Conservation (phyloP, 164 flowering plant species). For the Magnolia sinica region DNA sequence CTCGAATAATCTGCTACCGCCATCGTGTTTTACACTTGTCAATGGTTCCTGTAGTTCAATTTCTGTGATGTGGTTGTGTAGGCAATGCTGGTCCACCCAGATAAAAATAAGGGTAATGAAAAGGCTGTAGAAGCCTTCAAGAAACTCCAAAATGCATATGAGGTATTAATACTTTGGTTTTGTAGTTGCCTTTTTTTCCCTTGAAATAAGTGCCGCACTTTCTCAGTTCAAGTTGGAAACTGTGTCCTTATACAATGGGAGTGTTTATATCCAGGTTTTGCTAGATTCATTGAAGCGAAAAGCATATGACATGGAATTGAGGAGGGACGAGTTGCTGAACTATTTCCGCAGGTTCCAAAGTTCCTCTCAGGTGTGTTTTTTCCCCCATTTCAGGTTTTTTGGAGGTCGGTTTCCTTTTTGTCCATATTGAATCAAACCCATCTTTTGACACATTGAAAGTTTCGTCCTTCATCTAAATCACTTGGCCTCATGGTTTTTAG, state of each 20-base stretch:
- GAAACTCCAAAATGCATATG: conserved; percentile 98
- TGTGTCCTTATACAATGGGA: neutral
- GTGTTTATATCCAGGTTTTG: conserved; percentile 53
- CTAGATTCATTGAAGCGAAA: conserved; percentile 78
- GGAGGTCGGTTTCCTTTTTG: too few relatives aligned
- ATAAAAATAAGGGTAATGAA: conserved; percentile 96
- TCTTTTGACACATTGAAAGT: too few relatives aligned
- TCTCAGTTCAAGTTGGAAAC: neutral
- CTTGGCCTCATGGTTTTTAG: too few relatives aligned
- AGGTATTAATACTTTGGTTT: conserved; percentile 40
- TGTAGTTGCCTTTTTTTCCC: neutral
- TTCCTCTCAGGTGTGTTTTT: conserved; percentile 52
- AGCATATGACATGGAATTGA: conserved; percentile 86
- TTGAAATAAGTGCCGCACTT: neutral
- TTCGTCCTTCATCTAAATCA: too few relatives aligned
- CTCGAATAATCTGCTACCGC: neutral
- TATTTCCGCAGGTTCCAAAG: conserved; percentile 65
- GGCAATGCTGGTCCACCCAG: conserved; percentile 99
- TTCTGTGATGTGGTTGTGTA: conserved; percentile 22
- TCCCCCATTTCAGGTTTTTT: neutral
- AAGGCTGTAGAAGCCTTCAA: conserved; percentile 98
- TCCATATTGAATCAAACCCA: too few relatives aligned
- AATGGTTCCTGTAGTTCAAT: conserved; percentile 2
- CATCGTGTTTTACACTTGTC: neutral
- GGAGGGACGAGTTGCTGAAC: conserved; percentile 80